phyloP scores from a whole-genome alignment of 768 basidiomycete species.

The Pleurotus tuoliensis region DNA sequence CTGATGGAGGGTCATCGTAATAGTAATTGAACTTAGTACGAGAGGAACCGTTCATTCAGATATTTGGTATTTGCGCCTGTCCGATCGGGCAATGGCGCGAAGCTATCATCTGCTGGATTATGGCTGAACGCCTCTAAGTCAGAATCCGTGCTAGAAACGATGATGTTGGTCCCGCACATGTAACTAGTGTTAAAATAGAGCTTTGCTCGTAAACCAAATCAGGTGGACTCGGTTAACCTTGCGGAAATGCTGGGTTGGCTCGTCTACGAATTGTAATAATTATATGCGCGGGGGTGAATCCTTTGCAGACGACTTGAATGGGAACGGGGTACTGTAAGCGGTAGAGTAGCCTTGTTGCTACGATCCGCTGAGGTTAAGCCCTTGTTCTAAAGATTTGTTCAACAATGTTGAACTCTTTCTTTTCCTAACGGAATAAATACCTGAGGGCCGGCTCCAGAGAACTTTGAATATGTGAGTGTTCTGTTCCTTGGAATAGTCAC shows the following conservation, averaged over 20 bases:
- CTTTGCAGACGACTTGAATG: constrained; percentile 73
- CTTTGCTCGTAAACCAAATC: constrained; percentile 70
- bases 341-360: constrained; percentile 79
- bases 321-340: constrained; percentile 72
- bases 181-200: constrained; percentile 63
- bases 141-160: constrained; percentile 77
- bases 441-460: constrained; percentile 18
- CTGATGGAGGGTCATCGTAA: constrained; percentile 73
- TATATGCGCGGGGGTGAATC: constrained; percentile 70
- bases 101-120: constrained; percentile 83
- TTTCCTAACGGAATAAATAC: constrained; percentile 18
- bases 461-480: too few species aligned
- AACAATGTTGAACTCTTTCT: constrained; percentile 44
- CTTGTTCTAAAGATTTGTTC: constrained; percentile 64
- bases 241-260: constrained; percentile 24
- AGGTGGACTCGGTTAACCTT: constrained; percentile 47
- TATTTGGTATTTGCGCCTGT: constrained; percentile 80
- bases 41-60: constrained; percentile 82
- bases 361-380: constrained; percentile 76
- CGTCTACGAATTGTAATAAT: constrained; percentile 57
- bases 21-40: constrained; percentile 80
- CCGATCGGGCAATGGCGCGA: constrained; percentile 75
- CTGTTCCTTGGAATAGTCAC: too few species aligned
- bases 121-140: constrained; percentile 83
- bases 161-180: constrained; percentile 66